phyloP scores from a whole-genome alignment of 78 protist genomes.

The Chrysochromulina parva region DNA sequence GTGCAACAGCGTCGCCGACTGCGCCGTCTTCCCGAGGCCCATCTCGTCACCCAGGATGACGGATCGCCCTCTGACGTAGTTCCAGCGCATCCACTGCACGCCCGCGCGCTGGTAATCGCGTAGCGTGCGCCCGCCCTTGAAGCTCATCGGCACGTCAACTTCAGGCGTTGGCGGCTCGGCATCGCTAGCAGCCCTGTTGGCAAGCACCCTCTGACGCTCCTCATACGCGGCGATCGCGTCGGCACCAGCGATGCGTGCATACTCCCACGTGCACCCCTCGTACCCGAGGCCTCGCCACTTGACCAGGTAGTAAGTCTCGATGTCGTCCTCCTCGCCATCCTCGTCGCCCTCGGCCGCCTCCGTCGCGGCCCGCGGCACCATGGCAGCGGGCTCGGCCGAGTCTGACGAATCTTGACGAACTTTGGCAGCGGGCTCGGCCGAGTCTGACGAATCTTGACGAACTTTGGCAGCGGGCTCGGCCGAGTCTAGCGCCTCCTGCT shows the following conservation, averaged over 20 bases:
- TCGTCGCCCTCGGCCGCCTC: neutral
- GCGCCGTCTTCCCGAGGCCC: conserved; percentile 58
- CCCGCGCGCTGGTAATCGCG: conserved; percentile 91
- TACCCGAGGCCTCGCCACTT: conserved; percentile 82
- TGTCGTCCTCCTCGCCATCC: neutral
- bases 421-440: too few species aligned
- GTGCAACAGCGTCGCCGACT: conserved; percentile 61
- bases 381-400: too few species aligned
- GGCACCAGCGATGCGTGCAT: neutral
- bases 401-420: too few species aligned
- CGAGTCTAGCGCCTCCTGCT: too few species aligned
- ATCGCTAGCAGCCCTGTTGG: conserved; percentile 34
- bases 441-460: too few species aligned
- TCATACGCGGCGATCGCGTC: neutral
- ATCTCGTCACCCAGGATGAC: conserved; percentile 64
- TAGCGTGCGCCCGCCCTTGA: conserved; percentile 38
- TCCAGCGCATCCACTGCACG: conserved; percentile 36
- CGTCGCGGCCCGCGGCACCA: neutral
- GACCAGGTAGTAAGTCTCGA: conserved; percentile 55
- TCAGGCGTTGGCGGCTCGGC: neutral
- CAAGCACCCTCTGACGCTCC: neutral
- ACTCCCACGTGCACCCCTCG: conserved; percentile 86
- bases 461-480: too few species aligned
- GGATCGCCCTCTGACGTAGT: conserved; percentile 2
- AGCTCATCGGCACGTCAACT: too few species aligned